Base-by-base conservation (phyloP, 257 asterid genomes). In the Lavandula angustifolia region DNA sequence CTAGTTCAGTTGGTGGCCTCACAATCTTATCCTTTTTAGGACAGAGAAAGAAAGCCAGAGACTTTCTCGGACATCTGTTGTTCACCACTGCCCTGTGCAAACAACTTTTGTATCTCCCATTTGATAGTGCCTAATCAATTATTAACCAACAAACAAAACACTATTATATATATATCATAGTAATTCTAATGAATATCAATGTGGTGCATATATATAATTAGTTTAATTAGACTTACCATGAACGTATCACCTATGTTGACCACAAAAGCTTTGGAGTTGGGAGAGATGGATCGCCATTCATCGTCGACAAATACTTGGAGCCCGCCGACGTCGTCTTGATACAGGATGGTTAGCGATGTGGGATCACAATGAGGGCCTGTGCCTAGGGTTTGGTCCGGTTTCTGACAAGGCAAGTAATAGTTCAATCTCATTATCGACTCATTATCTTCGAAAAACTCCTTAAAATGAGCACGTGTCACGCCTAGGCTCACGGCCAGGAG, bases 301-400 rank as follows among this genome's bases (percentile, higher is more conserved):
- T 81, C 63, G 46, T 87, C 94, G 5, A 81, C 89, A 16, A 69
- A 83, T 55, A 87, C 96, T 72, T 87, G 86, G 57, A 87, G 96
- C n/a, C 96, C 94, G 1, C 83, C 83, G 6, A 85, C 77, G 41
- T 73, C 73, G 77, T 88, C 91, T 65, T 88, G 96, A 63, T 88
- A 87, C 38, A 88, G 88, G 63, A 88, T 85, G 35, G 96, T 88
- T n/a, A 88, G 71, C 29, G 96, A 88, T 9, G 96, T 88, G 1
- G 96, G 94, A 58, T 88, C 96, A 27, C 89, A 88, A 65, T 87
- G 96, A 9, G 96, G 96, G 0, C 96, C 96, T 0, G 91, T 88
- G 67, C 96, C 96, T 44, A 85, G 72, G 6, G 94, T 81, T 8
- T 76, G 81, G 58, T 88, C 91, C 6, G 94, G 91, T 48, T 82